Base-by-base conservation (phyloP, 257 asterid species). In the Prunella vulgaris region DNA sequence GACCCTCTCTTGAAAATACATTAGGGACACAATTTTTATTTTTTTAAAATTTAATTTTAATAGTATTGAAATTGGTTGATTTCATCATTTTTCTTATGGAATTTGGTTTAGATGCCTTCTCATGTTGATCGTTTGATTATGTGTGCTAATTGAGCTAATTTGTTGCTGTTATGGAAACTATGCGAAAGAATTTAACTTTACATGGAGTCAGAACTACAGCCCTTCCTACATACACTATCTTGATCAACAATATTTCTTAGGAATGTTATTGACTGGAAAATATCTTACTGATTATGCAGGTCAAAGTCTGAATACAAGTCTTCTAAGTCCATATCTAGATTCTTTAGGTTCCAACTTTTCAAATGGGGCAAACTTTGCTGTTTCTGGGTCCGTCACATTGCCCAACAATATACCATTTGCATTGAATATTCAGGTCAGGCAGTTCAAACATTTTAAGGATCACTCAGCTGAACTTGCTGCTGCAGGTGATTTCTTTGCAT, bases 281-380 rank as follows among this genome's bases (percentile, higher is more conserved):
- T 5, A 33, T 61, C 22, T 71, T 49, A 12, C 30, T 70, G 8
- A 30, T 46, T 77, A 76, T 79, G 87, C 87, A 89, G 96, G 96
- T 74, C 83, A 87, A 78, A 92, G 94, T 69, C 66, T 86, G 49
- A 80, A 82, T 80, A 72, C 94, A 35, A 79, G 84, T 60, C 80
- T 89, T 59, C 77, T 89, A 24, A 80, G 83, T 61, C 95, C 98
- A 20, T 92, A 92, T 64, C 81, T 92, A 70, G 95, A 87, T 68
- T 86, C 98, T 2, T 40, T 88, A 24, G 86, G 88, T 49, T 72
- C 95, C 56, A 82, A 69, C 40, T 92, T 92, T 73, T 66, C 85
- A 44, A 84, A 86, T 74, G 96, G 98, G 32, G 95, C 87, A 35
- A 93, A 93, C 84, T 93, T 93, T 72, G 98, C 98, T 3, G 70